Evolutionary conservation across 2,329 filamentous ascomycete species (phyloP).

Genomic region (Aspergillus piperis): DNA sequence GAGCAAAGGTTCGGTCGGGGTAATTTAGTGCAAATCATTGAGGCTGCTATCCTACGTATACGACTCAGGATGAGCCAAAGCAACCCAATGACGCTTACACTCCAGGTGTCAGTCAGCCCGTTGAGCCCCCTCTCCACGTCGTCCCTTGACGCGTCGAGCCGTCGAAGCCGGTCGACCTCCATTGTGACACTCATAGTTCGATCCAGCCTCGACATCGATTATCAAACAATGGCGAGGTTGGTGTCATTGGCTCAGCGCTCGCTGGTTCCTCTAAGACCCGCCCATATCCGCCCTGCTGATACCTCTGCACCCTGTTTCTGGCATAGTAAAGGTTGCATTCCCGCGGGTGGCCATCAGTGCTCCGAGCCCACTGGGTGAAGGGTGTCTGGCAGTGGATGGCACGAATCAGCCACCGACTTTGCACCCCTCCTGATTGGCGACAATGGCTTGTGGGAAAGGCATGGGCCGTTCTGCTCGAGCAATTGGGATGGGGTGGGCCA

Average conservation of each 20-base stretch:
- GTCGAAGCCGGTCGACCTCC: constrained; percentile 10
- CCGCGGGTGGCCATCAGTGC: constrained; percentile 34
- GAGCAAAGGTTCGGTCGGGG: constrained; percentile 17
- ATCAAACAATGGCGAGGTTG: constrained; percentile 4
- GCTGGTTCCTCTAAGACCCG: constrained; percentile 21
- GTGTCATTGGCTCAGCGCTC: constrained; percentile 22
- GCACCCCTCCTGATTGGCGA: constrained; percentile 28
- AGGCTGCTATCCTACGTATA: constrained; percentile 12
- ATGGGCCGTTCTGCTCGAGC: constrained; percentile 24
- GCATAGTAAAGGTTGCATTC: constrained; percentile 41
- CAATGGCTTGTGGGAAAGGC: constrained; percentile 12
- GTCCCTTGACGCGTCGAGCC: constrained; percentile 13
- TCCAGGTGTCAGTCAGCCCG: constrained; percentile 13
- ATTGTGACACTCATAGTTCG: constrained; percentile 13
- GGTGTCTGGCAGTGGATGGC: constrained; percentile 26
- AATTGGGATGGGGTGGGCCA: constrained; percentile 25
- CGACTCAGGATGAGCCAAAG: constrained; percentile 21
- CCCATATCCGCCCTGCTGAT: constrained; percentile 29
- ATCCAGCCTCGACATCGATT: not conserved
- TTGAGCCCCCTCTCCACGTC: not conserved
- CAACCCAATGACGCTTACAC: constrained; percentile 41
- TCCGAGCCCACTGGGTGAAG: constrained; percentile 20
- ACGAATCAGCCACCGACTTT: constrained; percentile 26
- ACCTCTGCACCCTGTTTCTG: constrained; percentile 30
- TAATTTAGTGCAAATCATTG: constrained; percentile 12